Base-by-base conservation (phyloP, 2,329 filamentous ascomycete genomes). In the Coniochaeta prunicola region DNA sequence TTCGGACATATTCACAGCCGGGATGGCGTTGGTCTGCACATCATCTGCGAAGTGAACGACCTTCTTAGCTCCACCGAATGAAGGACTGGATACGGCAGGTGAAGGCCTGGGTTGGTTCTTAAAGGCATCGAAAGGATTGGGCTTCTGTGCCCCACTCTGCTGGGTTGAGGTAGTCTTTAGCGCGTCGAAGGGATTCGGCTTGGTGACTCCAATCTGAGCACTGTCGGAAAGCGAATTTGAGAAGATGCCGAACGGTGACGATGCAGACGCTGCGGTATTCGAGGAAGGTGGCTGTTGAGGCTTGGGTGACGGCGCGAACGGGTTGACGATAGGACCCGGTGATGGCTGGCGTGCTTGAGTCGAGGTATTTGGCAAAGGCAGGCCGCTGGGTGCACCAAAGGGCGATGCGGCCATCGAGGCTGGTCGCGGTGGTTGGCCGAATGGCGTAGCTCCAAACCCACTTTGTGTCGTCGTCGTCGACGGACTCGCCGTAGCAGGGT, bases 311-410 rank as follows among this genome's bases (percentile, higher is more conserved):
- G 58, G 42, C 26, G 50, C 60, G 54, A 61, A 61, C 19, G 60
- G 60, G 30, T 59, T 61, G 33, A 26, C 54, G 57, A 34, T 36
- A 3, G 48, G 26, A 19, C 33, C 19, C 19, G 28, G 53, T 2
- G 57, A 56, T 53, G 64, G 61, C 59, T 42, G 60, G 59, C 58
- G 62, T 56, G 30, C 13, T 21, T 36, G 30, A 21, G 34, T 28
- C 45, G 24, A 50, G 45, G 24, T 50, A 50, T 28, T 50, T 26
- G 21, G 45, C 40, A 45, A 12, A 50, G 13, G 9, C 45, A 28
- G 42, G 42, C 19, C 45, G 45, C 45, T 50, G 45, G 45, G 45
- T 9, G 45, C 45, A 13, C 45, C 45, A 30, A 50, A 50, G 2
- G 24, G 3, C 10, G 45, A 17, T 50, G 45, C 9, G 19, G 21